A percentile compares a stretch with the other conserved stretches of the same genome.
Conservation (phyloP, 2,329 filamentous ascomycete genomes). For the Pseudodiploospora longispora region DNA sequence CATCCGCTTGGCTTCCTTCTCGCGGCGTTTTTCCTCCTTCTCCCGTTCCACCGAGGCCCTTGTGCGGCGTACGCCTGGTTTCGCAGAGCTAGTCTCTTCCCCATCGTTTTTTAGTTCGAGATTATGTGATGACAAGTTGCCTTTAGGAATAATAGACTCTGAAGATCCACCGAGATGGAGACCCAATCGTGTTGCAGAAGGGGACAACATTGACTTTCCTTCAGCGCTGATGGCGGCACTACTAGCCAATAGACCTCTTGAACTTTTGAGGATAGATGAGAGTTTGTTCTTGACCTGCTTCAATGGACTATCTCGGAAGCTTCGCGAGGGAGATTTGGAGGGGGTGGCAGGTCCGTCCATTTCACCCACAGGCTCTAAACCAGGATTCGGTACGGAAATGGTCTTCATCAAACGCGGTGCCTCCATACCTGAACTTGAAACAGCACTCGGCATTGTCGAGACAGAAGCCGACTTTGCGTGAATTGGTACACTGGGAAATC, state of each 20-base stretch:
- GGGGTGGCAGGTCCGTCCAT: slow-evolving; percentile 36
- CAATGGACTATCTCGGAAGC: slow-evolving; percentile 64
- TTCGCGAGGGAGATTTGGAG: slow-evolving; percentile 48
- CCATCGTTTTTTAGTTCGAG: slow-evolving; percentile 10
- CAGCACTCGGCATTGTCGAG: slow-evolving; percentile 37
- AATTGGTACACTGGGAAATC: slow-evolving; percentile 12
- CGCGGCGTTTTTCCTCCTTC: slow-evolving; percentile 56
- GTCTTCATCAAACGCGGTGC: slow-evolving; percentile 45
- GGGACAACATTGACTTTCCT: slow-evolving; percentile 50
- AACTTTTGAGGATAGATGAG: slow-evolving; percentile 82
- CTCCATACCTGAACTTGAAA: slow-evolving; percentile 11
- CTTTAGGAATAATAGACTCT: slow-evolving; percentile 33
- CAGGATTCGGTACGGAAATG: slow-evolving; percentile 51
- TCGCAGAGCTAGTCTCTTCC: slow-evolving; percentile 31
- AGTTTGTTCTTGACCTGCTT: slow-evolving; percentile 91
- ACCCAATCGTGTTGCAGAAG: slow-evolving; percentile 40
- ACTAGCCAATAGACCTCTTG: slow-evolving; percentile 77
- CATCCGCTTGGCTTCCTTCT: slow-evolving; percentile 55
- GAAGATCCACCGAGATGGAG: slow-evolving; percentile 37
- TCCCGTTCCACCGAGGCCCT: slow-evolving; percentile 54
- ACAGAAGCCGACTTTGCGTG: slow-evolving; percentile 58
- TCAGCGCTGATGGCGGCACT: slow-evolving; percentile 58
- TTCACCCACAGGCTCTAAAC: slow-evolving; percentile 41
- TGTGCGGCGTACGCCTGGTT: slow-evolving; percentile 39
- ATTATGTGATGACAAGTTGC: slow-evolving; percentile 14